phyloP scores from a whole-genome alignment of 371 early-diverging fungal genomes.

The Mucor racemosus region DNA sequence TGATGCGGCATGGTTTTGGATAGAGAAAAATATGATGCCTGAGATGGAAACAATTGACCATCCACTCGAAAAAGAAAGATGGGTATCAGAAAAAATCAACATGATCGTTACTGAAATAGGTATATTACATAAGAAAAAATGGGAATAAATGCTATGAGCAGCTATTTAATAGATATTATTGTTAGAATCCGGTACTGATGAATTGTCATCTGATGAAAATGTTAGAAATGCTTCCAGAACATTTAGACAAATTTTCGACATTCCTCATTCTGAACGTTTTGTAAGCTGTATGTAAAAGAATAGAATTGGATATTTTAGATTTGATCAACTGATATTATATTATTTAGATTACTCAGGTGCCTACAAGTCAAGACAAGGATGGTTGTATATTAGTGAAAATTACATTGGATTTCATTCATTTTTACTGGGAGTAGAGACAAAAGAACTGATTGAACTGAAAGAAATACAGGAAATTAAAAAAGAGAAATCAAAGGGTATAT shows the following conservation, averaged over 20 bases:
- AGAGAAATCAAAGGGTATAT: conserved; percentile 87
- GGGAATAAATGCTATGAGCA: not conserved
- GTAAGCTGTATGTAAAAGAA: conserved; percentile 74
- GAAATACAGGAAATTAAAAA: conserved; percentile 86
- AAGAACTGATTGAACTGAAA: conserved; percentile 86
- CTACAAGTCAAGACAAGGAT: conserved; percentile 90
- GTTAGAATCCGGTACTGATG: conserved; percentile 73
- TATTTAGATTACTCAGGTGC: conserved; percentile 88
- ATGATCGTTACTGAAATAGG: conserved; percentile 83
- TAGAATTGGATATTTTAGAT: not conserved
- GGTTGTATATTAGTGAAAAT: conserved; percentile 94
- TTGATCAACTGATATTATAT: not conserved
- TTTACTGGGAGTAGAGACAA: conserved; percentile 90
- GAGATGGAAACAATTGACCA: conserved; percentile 81
- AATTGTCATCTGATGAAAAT: conserved; percentile 80
- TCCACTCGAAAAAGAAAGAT: conserved; percentile 78
- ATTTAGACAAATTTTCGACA: conserved; percentile 88
- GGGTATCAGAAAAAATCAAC: conserved; percentile 87
- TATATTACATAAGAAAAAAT: conserved; percentile 23
- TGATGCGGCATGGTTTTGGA: conserved; percentile 91
- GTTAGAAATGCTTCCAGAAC: conserved; percentile 89
- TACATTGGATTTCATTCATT: conserved; percentile 94
- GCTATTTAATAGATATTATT: not conserved
- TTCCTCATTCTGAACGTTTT: conserved; percentile 83
- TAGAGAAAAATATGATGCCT: conserved; percentile 76